Conservation (phyloP, 805 yeast genomes). For the Candida koratica region DNA sequence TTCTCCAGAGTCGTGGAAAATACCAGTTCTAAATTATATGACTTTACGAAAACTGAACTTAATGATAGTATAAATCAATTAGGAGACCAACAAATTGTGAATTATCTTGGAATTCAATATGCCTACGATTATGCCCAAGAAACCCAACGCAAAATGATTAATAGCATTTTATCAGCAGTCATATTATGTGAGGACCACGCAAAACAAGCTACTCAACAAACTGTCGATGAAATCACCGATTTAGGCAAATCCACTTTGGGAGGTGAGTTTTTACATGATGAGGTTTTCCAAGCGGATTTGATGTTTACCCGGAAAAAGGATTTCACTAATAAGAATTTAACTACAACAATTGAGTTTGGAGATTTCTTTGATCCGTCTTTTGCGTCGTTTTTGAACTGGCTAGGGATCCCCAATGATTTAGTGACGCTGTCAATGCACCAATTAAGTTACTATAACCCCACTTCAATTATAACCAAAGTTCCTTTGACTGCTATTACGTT, state of each 20-base stretch:
- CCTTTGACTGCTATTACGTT: conserved; percentile 30
- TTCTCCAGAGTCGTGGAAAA: conserved; percentile 63
- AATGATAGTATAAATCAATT: conserved; percentile 47
- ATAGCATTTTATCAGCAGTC: conserved; percentile 62
- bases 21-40: conserved; percentile 55
- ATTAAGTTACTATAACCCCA: conserved; percentile 32
- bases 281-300: conserved; percentile 61
- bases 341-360: conserved; percentile 54
- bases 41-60: conserved; percentile 54
- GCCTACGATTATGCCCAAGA: conserved; percentile 64
- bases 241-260: conserved; percentile 67
- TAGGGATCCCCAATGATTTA: conserved; percentile 35
- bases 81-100: conserved; percentile 49
- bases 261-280: conserved; percentile 54
- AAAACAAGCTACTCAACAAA: conserved; percentile 50
- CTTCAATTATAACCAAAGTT: conserved; percentile 24
- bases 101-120: conserved; percentile 60
- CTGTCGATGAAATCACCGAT: conserved; percentile 58
- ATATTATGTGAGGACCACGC: conserved; percentile 65
- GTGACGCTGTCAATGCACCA: conserved; percentile 26
- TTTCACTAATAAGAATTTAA: conserved; percentile 51
- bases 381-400: conserved; percentile 51
- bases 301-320: conserved; percentile 84
- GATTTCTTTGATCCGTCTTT: conserved; percentile 80
- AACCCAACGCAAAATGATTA: conserved; percentile 66